These are phyloP conservation scores for Ophiocordyceps unilateralis DNA, from an alignment of 2,329 filamentous ascomycete genomes.

Conservation along the genomic window DNA sequence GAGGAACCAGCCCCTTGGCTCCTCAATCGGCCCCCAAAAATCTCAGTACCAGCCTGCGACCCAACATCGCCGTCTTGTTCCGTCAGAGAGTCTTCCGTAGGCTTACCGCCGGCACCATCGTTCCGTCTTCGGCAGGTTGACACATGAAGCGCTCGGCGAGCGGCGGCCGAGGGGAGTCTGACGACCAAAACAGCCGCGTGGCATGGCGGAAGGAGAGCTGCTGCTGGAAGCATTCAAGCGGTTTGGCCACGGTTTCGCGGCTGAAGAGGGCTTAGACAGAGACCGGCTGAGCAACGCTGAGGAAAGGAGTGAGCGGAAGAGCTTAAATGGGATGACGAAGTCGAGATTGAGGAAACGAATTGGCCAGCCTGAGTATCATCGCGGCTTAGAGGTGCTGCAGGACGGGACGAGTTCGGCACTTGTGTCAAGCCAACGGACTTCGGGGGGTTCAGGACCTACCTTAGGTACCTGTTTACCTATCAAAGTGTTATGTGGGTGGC, in stretches of 20 bases:
- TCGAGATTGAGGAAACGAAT: not conserved
- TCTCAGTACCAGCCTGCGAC: conserved; percentile 11
- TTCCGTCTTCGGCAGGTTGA: not conserved
- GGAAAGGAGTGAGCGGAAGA: not conserved
- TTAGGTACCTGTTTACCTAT: no score
- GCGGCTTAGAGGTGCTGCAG: not conserved
- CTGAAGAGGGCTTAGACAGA: no score
- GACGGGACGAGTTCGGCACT: not conserved
- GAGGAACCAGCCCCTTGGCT: conserved; percentile 8
- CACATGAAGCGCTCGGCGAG: not conserved
- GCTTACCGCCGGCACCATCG: conserved; percentile 9
- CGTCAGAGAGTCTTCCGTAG: conserved; percentile 9
- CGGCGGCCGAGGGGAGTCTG: not conserved
- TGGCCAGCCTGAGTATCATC: not conserved
- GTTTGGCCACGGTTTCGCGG: not conserved
- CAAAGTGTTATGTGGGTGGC: no score
- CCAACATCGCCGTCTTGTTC: conserved; percentile 12
- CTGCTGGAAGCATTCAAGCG: not conserved
- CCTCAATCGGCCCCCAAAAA: conserved; percentile 10
- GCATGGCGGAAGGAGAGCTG: not conserved
- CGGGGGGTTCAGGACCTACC: no score
- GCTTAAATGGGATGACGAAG: not conserved
- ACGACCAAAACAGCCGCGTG: no score
- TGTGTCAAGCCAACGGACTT: no score
- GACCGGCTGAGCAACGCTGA: not conserved